These are phyloP conservation scores for Solanum chmielewskii DNA, from an alignment of 257 asterid species.

Conservation along the genomic window DNA sequence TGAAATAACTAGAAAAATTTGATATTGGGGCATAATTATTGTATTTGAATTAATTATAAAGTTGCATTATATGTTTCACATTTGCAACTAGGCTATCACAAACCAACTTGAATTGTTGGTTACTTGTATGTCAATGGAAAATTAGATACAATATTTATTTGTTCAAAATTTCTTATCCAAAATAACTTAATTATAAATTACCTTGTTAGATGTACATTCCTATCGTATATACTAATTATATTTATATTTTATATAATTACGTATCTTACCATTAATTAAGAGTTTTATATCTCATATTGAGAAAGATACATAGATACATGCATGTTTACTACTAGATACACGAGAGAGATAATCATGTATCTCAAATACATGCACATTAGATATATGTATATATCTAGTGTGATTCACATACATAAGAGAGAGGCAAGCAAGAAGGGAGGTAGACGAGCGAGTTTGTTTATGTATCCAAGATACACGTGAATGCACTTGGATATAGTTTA, in stretches of 20 bases:
- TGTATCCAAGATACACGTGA: neutral
- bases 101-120: neutral
- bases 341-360: neutral
- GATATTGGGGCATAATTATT: neutral
- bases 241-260: too few species aligned
- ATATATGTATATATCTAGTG: neutral
- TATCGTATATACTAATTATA: too few species aligned
- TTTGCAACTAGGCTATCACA: neutral
- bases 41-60: neutral
- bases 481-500: neutral
- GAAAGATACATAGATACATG: too few species aligned
- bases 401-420: neutral
- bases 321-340: too few species aligned
- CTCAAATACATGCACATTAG: neutral
- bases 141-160: too few species aligned
- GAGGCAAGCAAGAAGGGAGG: neutral
- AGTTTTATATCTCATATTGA: too few species aligned
- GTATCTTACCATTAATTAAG: neutral
- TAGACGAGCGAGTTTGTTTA: neutral
- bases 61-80: neutral
- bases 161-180: too few species aligned
- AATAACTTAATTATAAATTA: too few species aligned
- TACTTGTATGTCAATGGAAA: neutral
- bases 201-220: too few species aligned
- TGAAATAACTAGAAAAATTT: neutral